Evolutionary conservation across 1,284 basidiomycete species (phyloP), one percentile per base, ranked within the genome.

Genomic region (Tetrapyrgos nigripes): DNA sequence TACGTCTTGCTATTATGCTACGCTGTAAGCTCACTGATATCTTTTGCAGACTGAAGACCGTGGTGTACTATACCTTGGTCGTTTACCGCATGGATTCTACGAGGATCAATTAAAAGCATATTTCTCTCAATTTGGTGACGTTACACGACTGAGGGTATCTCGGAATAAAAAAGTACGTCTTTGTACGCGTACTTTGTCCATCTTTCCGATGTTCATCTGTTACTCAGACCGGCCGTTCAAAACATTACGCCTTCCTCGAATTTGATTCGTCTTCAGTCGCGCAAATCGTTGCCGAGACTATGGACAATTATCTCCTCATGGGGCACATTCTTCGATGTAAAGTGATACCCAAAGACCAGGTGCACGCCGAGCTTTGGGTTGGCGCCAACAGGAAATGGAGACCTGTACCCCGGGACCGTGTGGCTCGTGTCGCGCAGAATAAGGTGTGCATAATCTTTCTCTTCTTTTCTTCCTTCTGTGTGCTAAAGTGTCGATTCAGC

Each of bases 231-330:
- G 97, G 97, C 59, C 86, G 85, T 57, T 96, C 96, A 31, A 98
- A 97, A 76, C 97, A 98, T 76, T 99, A 98, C 74, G 97, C 87
- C 2, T 99, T 98, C 79, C 83, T 99, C 70, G 97, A 99, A 76
- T 97, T 99, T 73, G 87, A 90, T 59, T 95, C 94, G 35, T 83
- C 85, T 14, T 86, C 92, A 1, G 96, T 99, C 45, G 96, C 97
- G 0, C 79, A 94, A 70, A 98, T 99, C 62, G 97, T 98, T 10
- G 91, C 93, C 5, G 97, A 99, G 70, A 99, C 97, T 47, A 98
- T 99, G 97, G 88, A 99, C 83, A 98, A 98, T 79, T 99, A 98
- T 75, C 85, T 99, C 28, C 82, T 99, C 64, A 88, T 93, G 82
- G 96, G 96, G 3, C 94, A 97, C 68, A 89, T 99, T 63, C 82